Evolutionary conservation across 2,329 filamentous ascomycete genomes (phyloP).

Genomic region (Pezicula neosporulosa): DNA sequence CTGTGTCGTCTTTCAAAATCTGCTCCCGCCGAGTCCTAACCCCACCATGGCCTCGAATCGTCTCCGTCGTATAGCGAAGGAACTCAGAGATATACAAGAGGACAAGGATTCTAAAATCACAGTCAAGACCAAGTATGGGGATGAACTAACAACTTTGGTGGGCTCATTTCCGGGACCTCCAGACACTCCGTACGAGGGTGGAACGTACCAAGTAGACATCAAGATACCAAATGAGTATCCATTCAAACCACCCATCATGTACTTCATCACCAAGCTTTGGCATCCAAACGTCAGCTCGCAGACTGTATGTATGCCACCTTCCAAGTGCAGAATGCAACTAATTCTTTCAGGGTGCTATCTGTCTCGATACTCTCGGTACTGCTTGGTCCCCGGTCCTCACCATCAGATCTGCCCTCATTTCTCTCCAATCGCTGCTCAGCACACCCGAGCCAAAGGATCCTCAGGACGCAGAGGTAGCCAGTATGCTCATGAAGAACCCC

Average conservation of each 20-base stretch:
- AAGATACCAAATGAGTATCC: slow-evolving; percentile 86
- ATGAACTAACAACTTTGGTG: slow-evolving; percentile 76
- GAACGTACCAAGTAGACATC: slow-evolving; percentile 79
- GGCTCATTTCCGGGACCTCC: slow-evolving; percentile 84
- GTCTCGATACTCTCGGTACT: slow-evolving; percentile 83
- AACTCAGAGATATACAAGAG: slow-evolving; percentile 69
- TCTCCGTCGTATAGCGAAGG: slow-evolving; percentile 63
- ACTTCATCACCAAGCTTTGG: slow-evolving; percentile 91
- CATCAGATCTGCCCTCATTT: slow-evolving; percentile 92
- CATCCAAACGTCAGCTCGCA: slow-evolving; percentile 95
- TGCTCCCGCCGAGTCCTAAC: not conserved
- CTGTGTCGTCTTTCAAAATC: not conserved
- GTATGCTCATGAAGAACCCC: slow-evolving; percentile 79
- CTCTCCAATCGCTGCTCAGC: slow-evolving; percentile 87
- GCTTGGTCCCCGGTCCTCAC: slow-evolving; percentile 97
- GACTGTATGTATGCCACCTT: slow-evolving; percentile 58
- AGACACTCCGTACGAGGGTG: slow-evolving; percentile 90
- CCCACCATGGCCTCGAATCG: slow-evolving; percentile 27
- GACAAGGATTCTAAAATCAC: slow-evolving; percentile 77
- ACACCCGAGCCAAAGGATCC: slow-evolving; percentile 94
- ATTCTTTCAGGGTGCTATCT: slow-evolving; percentile 79
- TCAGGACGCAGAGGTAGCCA: slow-evolving; percentile 92
- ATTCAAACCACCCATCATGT: slow-evolving; percentile 88
- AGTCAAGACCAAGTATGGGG: slow-evolving; percentile 60
- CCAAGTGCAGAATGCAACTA: not conserved